These are phyloP conservation scores for Diaporthe destruens DNA, from an alignment of 2,329 filamentous ascomycete species.

Conservation along the genomic window DNA sequence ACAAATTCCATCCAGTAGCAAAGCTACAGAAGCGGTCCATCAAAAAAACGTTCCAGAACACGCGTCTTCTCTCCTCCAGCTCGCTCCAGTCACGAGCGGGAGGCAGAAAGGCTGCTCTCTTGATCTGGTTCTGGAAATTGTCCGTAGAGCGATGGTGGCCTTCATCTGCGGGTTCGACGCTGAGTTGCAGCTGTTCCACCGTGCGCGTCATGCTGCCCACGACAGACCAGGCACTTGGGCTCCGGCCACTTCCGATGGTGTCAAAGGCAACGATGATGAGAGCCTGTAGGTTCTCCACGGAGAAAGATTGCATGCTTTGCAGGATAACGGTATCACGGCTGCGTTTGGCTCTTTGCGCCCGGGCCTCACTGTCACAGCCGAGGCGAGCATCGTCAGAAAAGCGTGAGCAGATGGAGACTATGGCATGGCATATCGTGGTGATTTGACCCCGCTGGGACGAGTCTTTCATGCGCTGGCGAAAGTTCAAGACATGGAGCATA, in stretches of 20 bases:
- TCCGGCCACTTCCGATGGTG: slow-evolving; percentile 52
- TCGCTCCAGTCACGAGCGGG: slow-evolving; percentile 52
- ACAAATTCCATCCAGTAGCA: slow-evolving; percentile 55
- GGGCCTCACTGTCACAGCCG: slow-evolving; percentile 44
- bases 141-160: slow-evolving; percentile 46
- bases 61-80: slow-evolving; percentile 53
- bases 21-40: slow-evolving; percentile 57
- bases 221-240: slow-evolving; percentile 53
- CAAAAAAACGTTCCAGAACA: slow-evolving; percentile 58
- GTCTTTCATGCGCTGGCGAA: slow-evolving; percentile 44
- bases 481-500: slow-evolving; percentile 51
- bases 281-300: slow-evolving; percentile 52
- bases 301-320: slow-evolving; percentile 52
- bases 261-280: slow-evolving; percentile 54
- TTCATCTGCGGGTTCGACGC: slow-evolving; percentile 46
- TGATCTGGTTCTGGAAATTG: slow-evolving; percentile 49
- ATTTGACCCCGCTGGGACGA: slow-evolving; percentile 44
- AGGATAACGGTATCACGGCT: slow-evolving; percentile 50
- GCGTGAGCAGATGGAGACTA: slow-evolving; percentile 48
- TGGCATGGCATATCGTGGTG: slow-evolving; percentile 53
- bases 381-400: slow-evolving; percentile 48
- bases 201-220: slow-evolving; percentile 55
- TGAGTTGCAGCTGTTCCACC: slow-evolving; percentile 55
- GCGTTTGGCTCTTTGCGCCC: slow-evolving; percentile 44
- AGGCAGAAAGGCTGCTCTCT: slow-evolving; percentile 52